Evolutionary conservation across 208 protist genomes (phyloP).

Genomic region (Sergeia podlipaevii): DNA sequence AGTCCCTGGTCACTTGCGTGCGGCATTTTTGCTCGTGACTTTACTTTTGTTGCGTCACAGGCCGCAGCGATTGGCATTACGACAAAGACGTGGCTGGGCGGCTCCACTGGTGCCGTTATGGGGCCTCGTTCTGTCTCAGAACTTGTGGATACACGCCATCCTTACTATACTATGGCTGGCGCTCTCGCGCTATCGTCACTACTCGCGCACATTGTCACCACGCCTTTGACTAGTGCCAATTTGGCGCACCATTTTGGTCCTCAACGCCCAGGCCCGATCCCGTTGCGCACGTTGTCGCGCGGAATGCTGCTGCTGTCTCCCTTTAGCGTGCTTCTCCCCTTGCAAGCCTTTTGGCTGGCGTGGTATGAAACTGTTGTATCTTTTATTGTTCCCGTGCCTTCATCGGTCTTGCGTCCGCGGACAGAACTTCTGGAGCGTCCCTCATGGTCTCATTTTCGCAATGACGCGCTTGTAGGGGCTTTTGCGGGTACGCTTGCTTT

Average conservation of each 20-base stretch:
- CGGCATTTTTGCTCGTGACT: constrained; percentile 32
- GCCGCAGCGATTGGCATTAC: constrained; percentile 11
- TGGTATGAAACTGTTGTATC: constrained; percentile 77
- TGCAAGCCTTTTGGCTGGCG: constrained; percentile 53
- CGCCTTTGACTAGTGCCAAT: constrained; percentile 51
- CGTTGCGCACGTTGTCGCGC: constrained; percentile 25
- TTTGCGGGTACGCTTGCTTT: constrained; percentile 39
- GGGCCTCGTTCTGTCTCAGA: neutral
- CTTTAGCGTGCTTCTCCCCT: constrained; percentile 39
- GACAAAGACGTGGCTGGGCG: too few relatives aligned
- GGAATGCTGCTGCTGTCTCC: constrained; percentile 36
- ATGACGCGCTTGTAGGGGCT: constrained; percentile 58
- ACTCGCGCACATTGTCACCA: constrained; percentile 43
- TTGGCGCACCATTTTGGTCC: constrained; percentile 71
- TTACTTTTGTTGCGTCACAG: constrained; percentile 46
- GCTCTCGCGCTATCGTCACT: constrained; percentile 31
- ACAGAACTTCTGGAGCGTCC: constrained; percentile 34
- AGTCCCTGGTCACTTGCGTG: constrained; percentile 69
- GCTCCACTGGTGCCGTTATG: neutral
- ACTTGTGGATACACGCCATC: constrained; percentile 63
- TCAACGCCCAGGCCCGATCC: constrained; percentile 24
- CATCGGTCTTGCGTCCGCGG: constrained; percentile 61
- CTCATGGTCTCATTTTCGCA: constrained; percentile 52
- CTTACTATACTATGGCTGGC: constrained; percentile 62
- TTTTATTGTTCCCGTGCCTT: constrained; percentile 61